Evolutionary conservation across 306 rosid genomes (phyloP).

Genomic region (Leucaena leucocephala): DNA sequence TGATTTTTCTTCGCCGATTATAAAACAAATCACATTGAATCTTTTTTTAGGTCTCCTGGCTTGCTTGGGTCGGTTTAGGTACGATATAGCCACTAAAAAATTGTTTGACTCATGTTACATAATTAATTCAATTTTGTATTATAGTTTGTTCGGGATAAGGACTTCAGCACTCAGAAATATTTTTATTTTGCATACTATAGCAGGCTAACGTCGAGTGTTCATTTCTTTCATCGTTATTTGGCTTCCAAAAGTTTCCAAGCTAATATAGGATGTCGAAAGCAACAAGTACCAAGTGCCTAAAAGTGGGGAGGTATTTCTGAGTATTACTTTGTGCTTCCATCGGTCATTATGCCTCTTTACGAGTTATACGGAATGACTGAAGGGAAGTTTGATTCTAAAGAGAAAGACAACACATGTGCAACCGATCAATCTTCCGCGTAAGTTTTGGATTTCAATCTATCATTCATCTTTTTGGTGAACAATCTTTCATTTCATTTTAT

Average conservation of each 20-base stretch:
- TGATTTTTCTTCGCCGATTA: conserved; percentile 34
- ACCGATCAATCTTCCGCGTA: conserved; percentile 65
- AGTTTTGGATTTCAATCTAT: conserved; percentile 44
- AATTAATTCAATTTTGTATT: conserved; percentile 44
- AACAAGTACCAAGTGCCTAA: conserved; percentile 38
- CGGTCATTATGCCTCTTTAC: conserved; percentile 74
- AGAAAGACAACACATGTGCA: conserved; percentile 42
- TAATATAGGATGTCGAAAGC: conserved; percentile 41
- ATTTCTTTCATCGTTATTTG: conserved; percentile 35
- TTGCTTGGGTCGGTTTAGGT: conserved; percentile 50
- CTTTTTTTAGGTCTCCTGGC: conserved; percentile 38
- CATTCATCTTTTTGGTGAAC: not conserved
- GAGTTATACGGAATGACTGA: conserved; percentile 76
- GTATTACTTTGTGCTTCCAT: conserved; percentile 38
- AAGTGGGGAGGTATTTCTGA: conserved; percentile 43
- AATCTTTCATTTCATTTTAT: conserved; percentile 9
- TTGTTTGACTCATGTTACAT: conserved; percentile 63
- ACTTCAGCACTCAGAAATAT: conserved; percentile 46
- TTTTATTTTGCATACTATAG: conserved; percentile 48
- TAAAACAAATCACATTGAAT: conserved; percentile 42
- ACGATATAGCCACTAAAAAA: conserved; percentile 52
- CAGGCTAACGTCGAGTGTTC: conserved; percentile 52
- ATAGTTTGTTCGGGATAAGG: conserved; percentile 50
- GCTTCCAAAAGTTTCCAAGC: conserved; percentile 38
- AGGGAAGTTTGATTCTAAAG: conserved; percentile 59